Evolutionary conservation across 192 early-diverging fungal species (phyloP), one percentile per base, ranked within the genome.

Genomic region (Helicostylum pulchrum): DNA sequence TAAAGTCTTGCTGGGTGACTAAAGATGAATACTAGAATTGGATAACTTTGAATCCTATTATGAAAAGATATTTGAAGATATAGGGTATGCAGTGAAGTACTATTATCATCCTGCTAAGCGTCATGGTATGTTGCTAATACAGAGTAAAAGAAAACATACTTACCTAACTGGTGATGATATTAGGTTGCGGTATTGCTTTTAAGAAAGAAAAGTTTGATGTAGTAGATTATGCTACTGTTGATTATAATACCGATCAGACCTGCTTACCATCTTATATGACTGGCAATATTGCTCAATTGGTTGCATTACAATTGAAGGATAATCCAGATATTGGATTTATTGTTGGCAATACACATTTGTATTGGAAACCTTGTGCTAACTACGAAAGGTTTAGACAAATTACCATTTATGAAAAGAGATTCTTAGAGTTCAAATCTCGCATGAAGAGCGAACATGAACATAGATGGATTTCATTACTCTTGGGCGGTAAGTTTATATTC

Each of bases 291-390:
- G 66, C 56, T 10, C 66, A 71, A 21, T 43, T 64, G 12, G 3
- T 65, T 4, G 68, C 74, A 3, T 52, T 74, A 21, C 21, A 51
- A 47, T 23, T 44, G n/a, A 53, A 62, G 30, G 34, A 50, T 3
- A 8, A 15, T 30, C 39, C 30, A 44, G 36, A 19, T 5, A 0
- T 48, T n/a, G 68, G 68, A 7, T 26, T 75, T 20, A 20, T 76
- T 15, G 62, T 76, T 7, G 74, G 69, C 9, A 76, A 70, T 12
- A 76, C 74, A 2, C 69, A 76, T 60, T 26, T 76, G 2, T 76
- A 67, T 14, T 76, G 74, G 74, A 65, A 65, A 19, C 74, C 74
- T 0, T 39, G 46, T 19, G 64, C 74, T 6, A 68, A 43, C n/a
- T 76, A 76, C 48, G 74, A 76, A 36, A 17, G 66, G n/a, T 32